These are phyloP conservation scores for Myrmaecium sp. DNA, from an alignment of 2,329 filamentous ascomycete species.

Conservation along the genomic window DNA sequence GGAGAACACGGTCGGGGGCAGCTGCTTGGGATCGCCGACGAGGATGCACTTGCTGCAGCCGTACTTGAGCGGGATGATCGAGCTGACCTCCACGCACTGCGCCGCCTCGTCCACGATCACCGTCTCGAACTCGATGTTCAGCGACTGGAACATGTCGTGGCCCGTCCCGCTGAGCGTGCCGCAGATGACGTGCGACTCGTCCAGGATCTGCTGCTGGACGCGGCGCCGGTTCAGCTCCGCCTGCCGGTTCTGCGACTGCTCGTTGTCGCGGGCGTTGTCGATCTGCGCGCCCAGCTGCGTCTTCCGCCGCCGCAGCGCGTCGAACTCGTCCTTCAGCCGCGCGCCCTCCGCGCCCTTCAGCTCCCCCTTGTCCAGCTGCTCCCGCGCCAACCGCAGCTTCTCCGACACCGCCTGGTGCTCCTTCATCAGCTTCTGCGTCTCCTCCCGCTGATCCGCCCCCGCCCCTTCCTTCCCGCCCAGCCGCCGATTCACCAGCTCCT, in stretches of 20 bases:
- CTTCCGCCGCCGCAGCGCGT: conserved; percentile 61
- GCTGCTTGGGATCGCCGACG: conserved; percentile 92
- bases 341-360: conserved; percentile 45
- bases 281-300: conserved; percentile 64
- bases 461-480: conserved; percentile 32
- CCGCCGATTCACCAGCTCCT: conserved; percentile 69
- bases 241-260: conserved; percentile 65
- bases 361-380: conserved; percentile 45
- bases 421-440: conserved; percentile 51
- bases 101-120: conserved; percentile 97
- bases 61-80: conserved; percentile 92
- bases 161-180: conserved; percentile 89
- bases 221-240: conserved; percentile 70
- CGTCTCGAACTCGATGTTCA: conserved; percentile 94
- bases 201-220: conserved; percentile 80
- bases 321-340: conserved; percentile 58
- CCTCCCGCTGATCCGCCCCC: conserved; percentile 28
- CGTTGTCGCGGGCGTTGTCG: conserved; percentile 71
- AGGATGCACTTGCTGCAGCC: conserved; percentile 93
- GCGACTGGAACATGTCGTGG: conserved; percentile 89
- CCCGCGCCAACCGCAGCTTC: conserved; percentile 52
- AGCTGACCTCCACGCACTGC: conserved; percentile 93
- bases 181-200: conserved; percentile 82
- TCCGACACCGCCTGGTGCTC: conserved; percentile 45
- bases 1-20: conserved; percentile 89